Conservation (phyloP, 1,139 yeast species). For the Torulaspora globosa region DNA sequence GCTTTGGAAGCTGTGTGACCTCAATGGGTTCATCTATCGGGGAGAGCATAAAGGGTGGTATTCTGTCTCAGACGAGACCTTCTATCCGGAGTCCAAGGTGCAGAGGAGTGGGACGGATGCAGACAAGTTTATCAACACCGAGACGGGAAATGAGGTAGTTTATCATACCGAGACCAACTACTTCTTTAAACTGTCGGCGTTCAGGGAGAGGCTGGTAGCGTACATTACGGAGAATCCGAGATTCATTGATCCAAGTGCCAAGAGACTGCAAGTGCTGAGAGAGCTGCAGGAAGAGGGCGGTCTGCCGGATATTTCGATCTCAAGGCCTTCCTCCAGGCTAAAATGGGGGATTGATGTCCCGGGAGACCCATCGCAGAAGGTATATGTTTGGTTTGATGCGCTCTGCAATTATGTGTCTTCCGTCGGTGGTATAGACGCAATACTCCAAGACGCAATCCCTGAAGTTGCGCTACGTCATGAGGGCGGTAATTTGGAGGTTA, state of each 20-base stretch:
- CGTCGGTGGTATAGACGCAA: constrained; percentile 52
- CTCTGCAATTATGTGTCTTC: constrained; percentile 78
- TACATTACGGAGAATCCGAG: constrained; percentile 41
- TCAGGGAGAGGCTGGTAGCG: constrained; percentile 51
- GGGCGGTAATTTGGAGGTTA: neutral
- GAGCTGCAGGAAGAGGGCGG: constrained; percentile 49
- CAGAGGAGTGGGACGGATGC: constrained; percentile 39
- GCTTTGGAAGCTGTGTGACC: constrained; percentile 62
- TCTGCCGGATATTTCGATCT: constrained; percentile 70
- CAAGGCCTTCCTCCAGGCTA: constrained; percentile 73
- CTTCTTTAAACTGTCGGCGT: constrained; percentile 67
- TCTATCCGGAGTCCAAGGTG: constrained; percentile 79
- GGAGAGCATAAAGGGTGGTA: constrained; percentile 94
- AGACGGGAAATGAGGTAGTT: constrained; percentile 70
- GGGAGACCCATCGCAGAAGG: constrained; percentile 65
- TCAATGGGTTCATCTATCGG: constrained; percentile 66
- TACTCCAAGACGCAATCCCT: constrained; percentile 25
- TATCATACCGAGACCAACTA: constrained; percentile 80
- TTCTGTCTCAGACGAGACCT: constrained; percentile 89
- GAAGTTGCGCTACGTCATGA: constrained; percentile 3
- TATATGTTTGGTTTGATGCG: constrained; percentile 98
- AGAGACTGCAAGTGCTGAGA: constrained; percentile 51
- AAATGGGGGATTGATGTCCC: constrained; percentile 94
- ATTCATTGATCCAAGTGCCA: constrained; percentile 62
- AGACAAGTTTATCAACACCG: constrained; percentile 50